These are phyloP conservation scores for Starmera dryadoides DNA, from an alignment of 805 yeast genomes.

Conservation along the genomic window DNA sequence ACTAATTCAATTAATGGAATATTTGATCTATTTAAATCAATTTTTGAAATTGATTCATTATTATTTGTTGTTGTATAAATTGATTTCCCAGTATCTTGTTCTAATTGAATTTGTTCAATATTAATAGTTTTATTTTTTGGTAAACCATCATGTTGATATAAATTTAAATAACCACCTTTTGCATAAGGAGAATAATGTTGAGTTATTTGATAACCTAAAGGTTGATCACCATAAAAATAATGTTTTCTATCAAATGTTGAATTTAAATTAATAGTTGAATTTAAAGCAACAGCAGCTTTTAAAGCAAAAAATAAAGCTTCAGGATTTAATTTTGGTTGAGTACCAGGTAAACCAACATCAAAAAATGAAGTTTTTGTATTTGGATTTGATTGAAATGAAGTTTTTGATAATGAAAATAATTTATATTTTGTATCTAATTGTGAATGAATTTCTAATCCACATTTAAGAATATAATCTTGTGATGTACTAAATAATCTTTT, in stretches of 20 bases:
- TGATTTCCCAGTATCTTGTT: slow-evolving; percentile 91
- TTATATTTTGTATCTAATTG: slow-evolving; percentile 72
- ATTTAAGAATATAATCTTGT: slow-evolving; percentile 39
- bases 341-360: slow-evolving; percentile 87
- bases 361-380: slow-evolving; percentile 68
- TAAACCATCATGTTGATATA: slow-evolving; percentile 50
- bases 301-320: slow-evolving; percentile 68
- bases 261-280: slow-evolving; percentile 43
- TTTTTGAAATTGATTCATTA: slow-evolving; percentile 29
- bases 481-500: no score
- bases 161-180: slow-evolving; percentile 46
- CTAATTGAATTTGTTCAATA: slow-evolving; percentile 80
- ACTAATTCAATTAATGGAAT: slow-evolving; percentile 87
- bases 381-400: slow-evolving; percentile 45
- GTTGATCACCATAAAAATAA: slow-evolving; percentile 95
- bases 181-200: slow-evolving; percentile 83
- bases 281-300: slow-evolving; percentile 64
- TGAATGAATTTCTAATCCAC: slow-evolving; percentile 93
- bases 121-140: slow-evolving; percentile 37
- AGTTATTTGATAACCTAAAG: slow-evolving; percentile 91
- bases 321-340: slow-evolving; percentile 76
- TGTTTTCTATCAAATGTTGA: slow-evolving; percentile 90
- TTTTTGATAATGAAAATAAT: slow-evolving; percentile 62
- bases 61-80: slow-evolving; percentile 34
- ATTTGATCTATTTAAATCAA: slow-evolving; percentile 82